phyloP scores from a whole-genome alignment of 805 yeast species.

The Lipomyces spencermartinsiae region DNA sequence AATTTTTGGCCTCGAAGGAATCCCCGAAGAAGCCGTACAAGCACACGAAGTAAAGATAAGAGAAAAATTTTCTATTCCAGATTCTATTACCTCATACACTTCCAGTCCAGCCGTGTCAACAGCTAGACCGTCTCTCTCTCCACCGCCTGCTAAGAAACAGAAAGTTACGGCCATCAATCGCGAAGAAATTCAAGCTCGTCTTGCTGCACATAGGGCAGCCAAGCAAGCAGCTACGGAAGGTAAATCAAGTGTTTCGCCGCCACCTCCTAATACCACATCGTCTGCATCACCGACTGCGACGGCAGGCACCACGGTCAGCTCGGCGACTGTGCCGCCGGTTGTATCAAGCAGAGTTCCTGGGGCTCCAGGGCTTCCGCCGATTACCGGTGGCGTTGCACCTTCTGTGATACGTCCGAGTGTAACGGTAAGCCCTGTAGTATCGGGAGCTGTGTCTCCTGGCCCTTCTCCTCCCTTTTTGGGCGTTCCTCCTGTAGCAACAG shows the following conservation, averaged over 20 bases:
- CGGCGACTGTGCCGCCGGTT: not conserved
- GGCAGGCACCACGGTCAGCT: not conserved
- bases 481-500: not conserved
- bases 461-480: not conserved
- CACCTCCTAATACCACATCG: not conserved
- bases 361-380: not conserved
- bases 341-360: not conserved
- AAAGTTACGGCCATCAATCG: conserved; percentile 22
- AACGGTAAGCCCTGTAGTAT: not conserved
- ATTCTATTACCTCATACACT: conserved; percentile 14
- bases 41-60: conserved; percentile 34
- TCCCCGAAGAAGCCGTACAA: conserved; percentile 36
- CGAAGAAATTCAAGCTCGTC: conserved; percentile 24
- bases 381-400: not conserved
- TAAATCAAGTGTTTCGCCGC: not conserved
- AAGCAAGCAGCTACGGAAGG: conserved; percentile 19
- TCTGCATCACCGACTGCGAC: not conserved
- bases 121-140: conserved; percentile 11
- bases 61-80: conserved; percentile 28
- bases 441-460: not conserved
- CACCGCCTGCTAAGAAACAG: conserved; percentile 17
- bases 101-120: conserved; percentile 14
- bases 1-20: conserved; percentile 41
- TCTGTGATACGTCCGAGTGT: not conserved
- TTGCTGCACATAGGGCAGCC: conserved; percentile 28